A percentile compares a stretch with the other conserved stretches of the same genome.
Evolutionary conservation across 129 eudicot species (phyloP).

Genomic region (Glebionis coronaria): DNA sequence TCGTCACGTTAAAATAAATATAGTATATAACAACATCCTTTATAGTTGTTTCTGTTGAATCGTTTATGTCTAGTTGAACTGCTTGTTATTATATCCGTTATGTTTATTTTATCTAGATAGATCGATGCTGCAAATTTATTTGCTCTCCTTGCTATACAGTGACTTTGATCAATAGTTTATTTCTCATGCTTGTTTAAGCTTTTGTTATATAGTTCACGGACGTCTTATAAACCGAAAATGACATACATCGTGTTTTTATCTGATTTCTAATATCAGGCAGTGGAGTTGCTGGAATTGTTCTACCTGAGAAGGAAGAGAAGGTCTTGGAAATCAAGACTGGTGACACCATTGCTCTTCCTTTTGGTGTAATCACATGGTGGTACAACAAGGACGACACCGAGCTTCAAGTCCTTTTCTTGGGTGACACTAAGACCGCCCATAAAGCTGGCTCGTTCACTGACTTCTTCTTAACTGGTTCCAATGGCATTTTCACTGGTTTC

Average conservation of each 20-base stretch:
- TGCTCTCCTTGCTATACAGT: neutral
- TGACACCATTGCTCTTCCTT: conserved; percentile 80
- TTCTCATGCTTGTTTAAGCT: neutral
- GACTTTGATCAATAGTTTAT: too few species aligned
- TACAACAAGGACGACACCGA: conserved; percentile 84
- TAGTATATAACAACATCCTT: too few species aligned
- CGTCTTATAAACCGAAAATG: neutral
- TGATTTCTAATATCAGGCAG: conserved; percentile 32
- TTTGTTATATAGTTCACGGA: neutral
- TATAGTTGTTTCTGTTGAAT: too few species aligned
- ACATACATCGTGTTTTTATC: neutral
- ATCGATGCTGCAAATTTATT: neutral
- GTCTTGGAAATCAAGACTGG: conserved; percentile 71
- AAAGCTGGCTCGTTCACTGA: conserved; percentile 74
- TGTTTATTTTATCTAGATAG: conserved; percentile 4
- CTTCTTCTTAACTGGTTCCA: conserved; percentile 68
- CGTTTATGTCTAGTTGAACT: neutral
- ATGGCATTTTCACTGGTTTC: conserved; percentile 89
- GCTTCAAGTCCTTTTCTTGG: conserved; percentile 65
- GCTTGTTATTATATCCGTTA: neutral
- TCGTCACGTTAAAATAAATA: too few species aligned
- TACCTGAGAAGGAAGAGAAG: conserved; percentile 88
- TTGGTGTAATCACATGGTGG: conserved; percentile 88
- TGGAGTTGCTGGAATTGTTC: conserved; percentile 82
- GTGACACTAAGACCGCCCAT: conserved; percentile 74